Base-by-base conservation (phyloP, 257 asterid species). In the Paulownia fortunei region DNA sequence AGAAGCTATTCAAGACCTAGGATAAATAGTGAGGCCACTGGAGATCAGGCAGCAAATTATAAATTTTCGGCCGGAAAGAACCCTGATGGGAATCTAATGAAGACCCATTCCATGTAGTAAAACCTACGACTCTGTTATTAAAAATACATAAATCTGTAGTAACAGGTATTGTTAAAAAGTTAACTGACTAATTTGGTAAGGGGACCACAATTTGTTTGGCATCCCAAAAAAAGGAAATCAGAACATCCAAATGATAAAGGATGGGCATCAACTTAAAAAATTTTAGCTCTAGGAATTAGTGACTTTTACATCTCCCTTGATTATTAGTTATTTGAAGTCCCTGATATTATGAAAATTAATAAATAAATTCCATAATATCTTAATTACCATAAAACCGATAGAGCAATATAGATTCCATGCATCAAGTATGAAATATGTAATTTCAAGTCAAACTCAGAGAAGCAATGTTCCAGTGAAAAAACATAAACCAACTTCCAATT, bases 1-100 rank as follows among this genome's bases (percentile, higher is more conserved):
- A 55, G 68, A 72, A 37, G 26, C 26, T 37, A 55, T 39, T 37
- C 41, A 55, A 56, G 68, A 41, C 65, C 67, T 36, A 27, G 69
- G 13, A 73, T 44, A 67, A 9, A 39, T 23, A 67, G 18, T 1
- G 60, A 73, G 55, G 34, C 69, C 1, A 72, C 11, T 37, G 41
- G 19, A 8, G 47, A 26, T 42, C 32, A 60, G 56, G 30, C 41
- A 21, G 69, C 58, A 58, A 9, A 41, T 73, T 16, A 9, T 67
- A 18, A 5, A 59, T 44, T 26, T 59, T 60, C 13, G 6, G 30
- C 60, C 41, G 42, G 26, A 26, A n/a, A 26, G 46, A 13, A 52
- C 21, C 68, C 76, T 34, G 41, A 71, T 9, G 21, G 47, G 36
- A 51, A 55, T 13, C 41, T 26, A 37, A 21, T 39, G 15, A 27